Evolutionary conservation across 2,329 filamentous ascomycete species (phyloP).

Genomic region (Daldinia sp.): DNA sequence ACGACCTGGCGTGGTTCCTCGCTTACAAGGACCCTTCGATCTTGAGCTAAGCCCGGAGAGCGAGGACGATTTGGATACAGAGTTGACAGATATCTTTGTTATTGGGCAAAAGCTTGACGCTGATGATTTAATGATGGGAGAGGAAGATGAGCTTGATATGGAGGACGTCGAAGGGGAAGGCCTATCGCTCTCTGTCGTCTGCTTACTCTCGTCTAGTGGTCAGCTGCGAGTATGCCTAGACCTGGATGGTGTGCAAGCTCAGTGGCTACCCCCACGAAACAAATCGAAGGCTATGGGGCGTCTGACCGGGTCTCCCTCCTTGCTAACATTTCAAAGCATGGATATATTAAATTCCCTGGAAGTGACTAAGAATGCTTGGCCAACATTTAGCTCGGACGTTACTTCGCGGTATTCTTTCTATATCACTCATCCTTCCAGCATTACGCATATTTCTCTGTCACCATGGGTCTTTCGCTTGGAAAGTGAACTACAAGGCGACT

Average conservation of each 20-base stretch:
- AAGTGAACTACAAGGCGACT: conserved; percentile 64
- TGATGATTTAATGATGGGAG: conserved; percentile 68
- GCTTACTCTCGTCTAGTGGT: conserved; percentile 67
- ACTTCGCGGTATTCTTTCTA: conserved; percentile 70
- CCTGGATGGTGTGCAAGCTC: conserved; percentile 68
- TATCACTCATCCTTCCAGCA: conserved; percentile 67
- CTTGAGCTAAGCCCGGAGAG: conserved; percentile 62
- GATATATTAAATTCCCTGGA: conserved; percentile 66
- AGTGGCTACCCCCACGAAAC: conserved; percentile 68
- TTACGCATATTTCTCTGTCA: conserved; percentile 66
- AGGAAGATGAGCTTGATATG: conserved; percentile 67
- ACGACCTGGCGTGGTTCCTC: conserved; percentile 65
- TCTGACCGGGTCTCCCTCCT: conserved; percentile 54
- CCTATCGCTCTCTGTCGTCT: conserved; percentile 66
- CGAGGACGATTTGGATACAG: conserved; percentile 64
- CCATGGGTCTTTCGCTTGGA: conserved; percentile 72
- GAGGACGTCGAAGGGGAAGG: conserved; percentile 66
- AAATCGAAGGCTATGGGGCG: conserved; percentile 56
- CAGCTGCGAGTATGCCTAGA: conserved; percentile 70
- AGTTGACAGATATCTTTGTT: conserved; percentile 68
- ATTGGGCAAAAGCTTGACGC: conserved; percentile 70
- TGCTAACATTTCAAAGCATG: conserved; percentile 69
- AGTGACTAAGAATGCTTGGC: conserved; percentile 66
- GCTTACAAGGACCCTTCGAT: conserved; percentile 69
- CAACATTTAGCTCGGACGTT: conserved; percentile 68